These are phyloP conservation scores for Rhodosporidiobolus odoratus DNA, from an alignment of 768 basidiomycete species.

Conservation along the genomic window DNA sequence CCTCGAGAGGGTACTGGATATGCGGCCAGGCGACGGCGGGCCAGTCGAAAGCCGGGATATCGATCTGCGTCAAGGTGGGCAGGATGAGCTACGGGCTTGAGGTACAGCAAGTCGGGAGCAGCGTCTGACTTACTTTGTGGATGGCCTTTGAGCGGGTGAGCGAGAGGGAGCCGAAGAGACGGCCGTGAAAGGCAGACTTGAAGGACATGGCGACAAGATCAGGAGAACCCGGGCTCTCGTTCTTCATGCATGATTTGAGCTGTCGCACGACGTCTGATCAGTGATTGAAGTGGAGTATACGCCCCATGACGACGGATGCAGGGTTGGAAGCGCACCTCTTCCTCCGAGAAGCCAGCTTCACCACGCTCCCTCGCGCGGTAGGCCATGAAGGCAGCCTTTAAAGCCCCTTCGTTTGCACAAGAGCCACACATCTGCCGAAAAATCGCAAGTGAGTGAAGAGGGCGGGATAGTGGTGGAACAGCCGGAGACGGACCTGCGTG, in stretches of 20 bases:
- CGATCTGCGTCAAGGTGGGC: conserved; percentile 40
- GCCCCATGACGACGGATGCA: too few species aligned
- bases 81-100: too few species aligned
- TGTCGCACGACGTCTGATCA: too few species aligned
- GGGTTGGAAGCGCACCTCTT: too few species aligned
- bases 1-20: conserved; percentile 49
- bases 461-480: too few species aligned
- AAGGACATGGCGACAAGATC: conserved; percentile 40
- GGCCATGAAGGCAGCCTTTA: conserved; percentile 50
- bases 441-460: conserved; percentile 47
- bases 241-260: conserved; percentile 21
- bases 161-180: conserved; percentile 49
- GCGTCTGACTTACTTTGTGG: conserved; percentile 45
- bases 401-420: conserved; percentile 45
- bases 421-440: too few species aligned
- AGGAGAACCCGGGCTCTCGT: background rate
- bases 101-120: background rate
- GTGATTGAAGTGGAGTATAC: too few species aligned
- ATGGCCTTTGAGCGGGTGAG: conserved; percentile 50
- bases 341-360: conserved; percentile 43
- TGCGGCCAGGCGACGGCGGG: conserved; percentile 49
- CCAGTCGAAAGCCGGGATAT: conserved; percentile 52
- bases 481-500: too few species aligned
- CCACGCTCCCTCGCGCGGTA: conserved; percentile 45
- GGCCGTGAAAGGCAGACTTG: conserved; percentile 50